phyloP scores from a whole-genome alignment of 2,329 filamentous ascomycete species.

The Aureobasidium vineae region DNA sequence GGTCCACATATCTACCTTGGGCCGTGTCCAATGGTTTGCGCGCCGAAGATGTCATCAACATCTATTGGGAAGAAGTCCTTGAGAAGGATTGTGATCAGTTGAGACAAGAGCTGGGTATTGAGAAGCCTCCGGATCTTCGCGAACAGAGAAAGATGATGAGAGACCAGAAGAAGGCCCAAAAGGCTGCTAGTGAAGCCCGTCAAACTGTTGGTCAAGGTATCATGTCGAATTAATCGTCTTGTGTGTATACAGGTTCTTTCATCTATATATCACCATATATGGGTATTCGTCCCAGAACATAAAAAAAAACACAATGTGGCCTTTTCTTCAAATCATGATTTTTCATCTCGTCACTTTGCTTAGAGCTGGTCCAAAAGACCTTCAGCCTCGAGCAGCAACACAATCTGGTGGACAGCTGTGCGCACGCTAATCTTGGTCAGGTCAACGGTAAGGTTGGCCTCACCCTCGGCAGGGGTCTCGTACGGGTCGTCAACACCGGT shows the following conservation, averaged over 20 bases:
- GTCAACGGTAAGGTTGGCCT: constrained; percentile 83
- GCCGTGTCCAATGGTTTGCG: constrained; percentile 77
- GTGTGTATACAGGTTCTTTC: constrained; percentile 19
- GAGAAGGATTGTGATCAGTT: constrained; percentile 78
- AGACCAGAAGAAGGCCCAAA: constrained; percentile 65
- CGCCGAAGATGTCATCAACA: constrained; percentile 81
- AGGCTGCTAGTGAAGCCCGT: constrained; percentile 44
- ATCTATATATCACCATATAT: constrained; percentile 18
- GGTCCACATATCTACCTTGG: constrained; percentile 79
- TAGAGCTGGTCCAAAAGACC: constrained; percentile 73
- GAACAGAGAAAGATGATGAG: constrained; percentile 69
- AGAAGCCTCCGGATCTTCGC: constrained; percentile 83
- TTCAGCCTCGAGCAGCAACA: constrained; percentile 84
- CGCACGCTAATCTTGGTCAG: constrained; percentile 82
- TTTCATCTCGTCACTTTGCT: neutral
- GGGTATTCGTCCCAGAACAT: neutral
- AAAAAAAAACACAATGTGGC: neutral
- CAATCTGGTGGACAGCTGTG: constrained; percentile 94
- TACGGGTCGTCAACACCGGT: constrained; percentile 98
- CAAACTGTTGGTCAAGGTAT: constrained; percentile 26
- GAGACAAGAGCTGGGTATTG: constrained; percentile 72
- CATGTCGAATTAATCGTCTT: constrained; percentile 22
- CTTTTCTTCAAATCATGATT: constrained; percentile 7
- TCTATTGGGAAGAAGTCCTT: constrained; percentile 96
- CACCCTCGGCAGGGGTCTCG: constrained; percentile 75